phyloP scores from a whole-genome alignment of 2,329 filamentous ascomycete species.

The Sodiomyces alkalinus region DNA sequence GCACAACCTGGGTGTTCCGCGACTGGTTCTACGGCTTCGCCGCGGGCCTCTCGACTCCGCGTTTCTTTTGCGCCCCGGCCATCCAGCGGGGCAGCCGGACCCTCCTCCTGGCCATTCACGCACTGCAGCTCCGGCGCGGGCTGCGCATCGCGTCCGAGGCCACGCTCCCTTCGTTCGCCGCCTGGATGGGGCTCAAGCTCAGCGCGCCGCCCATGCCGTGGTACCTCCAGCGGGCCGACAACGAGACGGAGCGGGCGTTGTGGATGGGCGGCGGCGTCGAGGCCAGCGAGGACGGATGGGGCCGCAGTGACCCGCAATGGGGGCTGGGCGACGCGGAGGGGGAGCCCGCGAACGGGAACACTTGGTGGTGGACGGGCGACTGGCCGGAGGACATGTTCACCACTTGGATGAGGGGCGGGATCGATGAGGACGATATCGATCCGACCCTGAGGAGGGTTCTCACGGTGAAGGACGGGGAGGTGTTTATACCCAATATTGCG shows the following conservation, averaged over 20 bases:
- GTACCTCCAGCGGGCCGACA: slow-evolving; percentile 13
- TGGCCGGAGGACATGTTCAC: slow-evolving; percentile 16
- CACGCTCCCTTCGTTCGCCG: slow-evolving; percentile 18
- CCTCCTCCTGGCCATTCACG: slow-evolving; percentile 17
- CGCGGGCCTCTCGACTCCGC: slow-evolving; percentile 11
- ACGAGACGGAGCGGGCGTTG: slow-evolving; percentile 9
- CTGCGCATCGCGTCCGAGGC: slow-evolving; percentile 18
- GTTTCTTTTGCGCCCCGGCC: slow-evolving; percentile 21
- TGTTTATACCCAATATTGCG: slow-evolving; percentile 19
- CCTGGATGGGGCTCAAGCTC: slow-evolving; percentile 23
- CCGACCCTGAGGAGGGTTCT: slow-evolving; percentile 14
- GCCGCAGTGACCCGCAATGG: slow-evolving; percentile 18
- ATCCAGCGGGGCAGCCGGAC: slow-evolving; percentile 16
- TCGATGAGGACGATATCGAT: slow-evolving; percentile 5
- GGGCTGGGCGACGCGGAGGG: neutral
- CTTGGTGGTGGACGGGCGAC: slow-evolving; percentile 19
- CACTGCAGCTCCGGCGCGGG: slow-evolving; percentile 14
- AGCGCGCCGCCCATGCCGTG: slow-evolving; percentile 19
- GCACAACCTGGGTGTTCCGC: slow-evolving; percentile 16
- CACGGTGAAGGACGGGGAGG: slow-evolving; percentile 12
- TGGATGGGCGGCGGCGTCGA: slow-evolving; percentile 22
- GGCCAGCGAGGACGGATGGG: slow-evolving; percentile 42
- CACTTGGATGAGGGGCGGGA: slow-evolving; percentile 13
- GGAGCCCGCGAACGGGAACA: slow-evolving; percentile 1
- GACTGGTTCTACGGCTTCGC: slow-evolving; percentile 16